A percentile compares a stretch with the other conserved stretches of the same genome.
Conservation (phyloP, 768 basidiomycete species). For the Naganishia randhawae region DNA sequence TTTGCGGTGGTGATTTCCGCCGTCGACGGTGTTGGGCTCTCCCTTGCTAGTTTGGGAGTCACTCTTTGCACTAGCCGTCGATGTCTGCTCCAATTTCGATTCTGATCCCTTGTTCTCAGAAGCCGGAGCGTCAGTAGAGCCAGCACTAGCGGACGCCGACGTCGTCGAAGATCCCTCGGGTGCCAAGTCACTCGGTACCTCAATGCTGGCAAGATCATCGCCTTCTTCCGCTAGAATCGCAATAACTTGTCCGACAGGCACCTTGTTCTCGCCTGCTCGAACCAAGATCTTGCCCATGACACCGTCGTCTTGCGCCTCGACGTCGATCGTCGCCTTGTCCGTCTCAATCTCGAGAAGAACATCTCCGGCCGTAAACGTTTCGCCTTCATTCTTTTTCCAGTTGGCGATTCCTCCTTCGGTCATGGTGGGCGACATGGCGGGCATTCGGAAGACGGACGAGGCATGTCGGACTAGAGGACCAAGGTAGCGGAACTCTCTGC, state of each 20-base stretch:
- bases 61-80: background rate
- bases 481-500: background rate
- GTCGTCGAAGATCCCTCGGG: conserved; percentile 32
- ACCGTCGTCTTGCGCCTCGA: conserved; percentile 52
- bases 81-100: conserved; percentile 8
- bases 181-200: conserved; percentile 52
- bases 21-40: background rate
- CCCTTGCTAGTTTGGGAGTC: conserved; percentile 9
- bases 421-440: conserved; percentile 97
- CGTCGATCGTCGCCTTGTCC: conserved; percentile 52
- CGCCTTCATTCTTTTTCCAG: conserved; percentile 88
- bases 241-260: conserved; percentile 82
- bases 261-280: conserved; percentile 73
- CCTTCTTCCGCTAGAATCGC: conserved; percentile 93
- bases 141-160: background rate
- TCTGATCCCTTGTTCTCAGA: conserved; percentile 20
- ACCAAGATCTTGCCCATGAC: conserved; percentile 57
- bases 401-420: conserved; percentile 84
- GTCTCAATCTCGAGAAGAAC: conserved; percentile 78
- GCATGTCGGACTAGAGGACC: conserved; percentile 51
- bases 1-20: conserved; percentile 34
- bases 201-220: conserved; percentile 83
- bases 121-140: conserved; percentile 18
- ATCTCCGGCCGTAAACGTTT: conserved; percentile 73
- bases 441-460: conserved; percentile 78